Evolutionary conservation across 108 stramenopile species (phyloP).

Genomic region (Conticribra guillardii): DNA sequence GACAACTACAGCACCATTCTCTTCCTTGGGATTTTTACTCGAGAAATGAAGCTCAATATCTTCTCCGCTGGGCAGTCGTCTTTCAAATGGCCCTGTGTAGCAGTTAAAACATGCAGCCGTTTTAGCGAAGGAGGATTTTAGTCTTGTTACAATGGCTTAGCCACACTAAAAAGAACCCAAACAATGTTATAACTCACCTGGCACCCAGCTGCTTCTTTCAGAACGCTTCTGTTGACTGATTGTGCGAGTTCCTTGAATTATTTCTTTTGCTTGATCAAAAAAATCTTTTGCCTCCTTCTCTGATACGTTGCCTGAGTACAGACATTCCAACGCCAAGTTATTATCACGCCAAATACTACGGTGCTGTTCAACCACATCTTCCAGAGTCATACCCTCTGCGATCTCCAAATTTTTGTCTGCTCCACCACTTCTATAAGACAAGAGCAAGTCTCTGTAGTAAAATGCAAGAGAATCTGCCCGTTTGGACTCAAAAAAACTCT

Average conservation of each 20-base stretch:
- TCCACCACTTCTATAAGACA: slow-evolving; percentile 55
- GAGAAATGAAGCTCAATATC: slow-evolving; percentile 81
- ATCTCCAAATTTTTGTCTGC: slow-evolving; percentile 55
- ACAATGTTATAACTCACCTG: slow-evolving; percentile 18
- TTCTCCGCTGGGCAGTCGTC: slow-evolving; percentile 56
- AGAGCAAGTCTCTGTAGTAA: slow-evolving; percentile 70
- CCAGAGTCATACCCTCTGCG: slow-evolving; percentile 46
- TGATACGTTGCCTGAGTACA: slow-evolving; percentile 81
- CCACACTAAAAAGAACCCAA: neutral
- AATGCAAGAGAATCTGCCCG: slow-evolving; percentile 73
- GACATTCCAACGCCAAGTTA: slow-evolving; percentile 57
- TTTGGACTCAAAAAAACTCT: slow-evolving; percentile 71
- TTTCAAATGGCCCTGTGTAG: slow-evolving; percentile 59
- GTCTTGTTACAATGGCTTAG: too few relatives aligned
- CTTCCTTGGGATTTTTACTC: slow-evolving; percentile 75
- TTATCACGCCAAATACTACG: slow-evolving; percentile 44
- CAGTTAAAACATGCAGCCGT: too few relatives aligned
- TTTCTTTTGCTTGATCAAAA: slow-evolving; percentile 43
- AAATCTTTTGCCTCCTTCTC: slow-evolving; percentile 58
- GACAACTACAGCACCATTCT: slow-evolving; percentile 61
- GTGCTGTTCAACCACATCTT: slow-evolving; percentile 60
- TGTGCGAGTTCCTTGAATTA: slow-evolving; percentile 25
- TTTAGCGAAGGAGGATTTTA: too few relatives aligned
- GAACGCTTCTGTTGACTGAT: neutral
- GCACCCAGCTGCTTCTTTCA: slow-evolving; percentile 3